Base-by-base conservation (phyloP, 176 grass and related monocot species). In the Guadua angustifolia region DNA sequence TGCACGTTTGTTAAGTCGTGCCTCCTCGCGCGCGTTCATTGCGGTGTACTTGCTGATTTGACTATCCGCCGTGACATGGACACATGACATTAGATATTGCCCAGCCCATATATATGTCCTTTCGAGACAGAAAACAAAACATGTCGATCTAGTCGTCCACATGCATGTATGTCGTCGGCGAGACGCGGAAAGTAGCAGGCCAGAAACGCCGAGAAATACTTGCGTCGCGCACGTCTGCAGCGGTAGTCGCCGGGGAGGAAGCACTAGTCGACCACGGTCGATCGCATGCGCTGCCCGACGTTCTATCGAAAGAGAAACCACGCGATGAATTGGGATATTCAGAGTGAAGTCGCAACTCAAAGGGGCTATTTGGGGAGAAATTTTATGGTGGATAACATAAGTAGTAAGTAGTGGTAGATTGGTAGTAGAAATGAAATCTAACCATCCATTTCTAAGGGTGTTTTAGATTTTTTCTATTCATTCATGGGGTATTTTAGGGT, bases 171-270 rank as follows among this genome's bases (percentile, higher is more conserved):
- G 36, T 49, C 47, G 13, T 46, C 55, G 55, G 39, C 8, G 68
- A 73, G 68, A 62, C 69, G 24, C 55, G 4, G 80, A 6, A 18
- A 32, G 80, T 73, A 53, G 53, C 53, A 33, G 42, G 35, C 39
- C 40, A 47, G 67, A 47, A 57, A 18, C 36, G 14, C 49, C 49
- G 49, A 69, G 14, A 80, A 58, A 8, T 19, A 4, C 50, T 69
- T 17, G 65, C 49, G 52, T 10, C 55, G 7, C 21, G 68, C 80
- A 73, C 80, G 80, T 82, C 79, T 13, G 22, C 66, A 79, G 44
- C 29, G 12, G 3, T 32, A 14, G 22, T 52, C 42, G 66, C 33
- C 18, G 73, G 0, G 5, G 16, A 10, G 6, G 35, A 43, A 35
- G 51, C 44, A 46, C 44, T 11, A 11, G 44, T 11, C 39, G 39